Evolutionary conservation across 495 filamentous ascomycete genomes (phyloP), one percentile per base, ranked within the genome.

Genomic region (Tuber calosporum): DNA sequence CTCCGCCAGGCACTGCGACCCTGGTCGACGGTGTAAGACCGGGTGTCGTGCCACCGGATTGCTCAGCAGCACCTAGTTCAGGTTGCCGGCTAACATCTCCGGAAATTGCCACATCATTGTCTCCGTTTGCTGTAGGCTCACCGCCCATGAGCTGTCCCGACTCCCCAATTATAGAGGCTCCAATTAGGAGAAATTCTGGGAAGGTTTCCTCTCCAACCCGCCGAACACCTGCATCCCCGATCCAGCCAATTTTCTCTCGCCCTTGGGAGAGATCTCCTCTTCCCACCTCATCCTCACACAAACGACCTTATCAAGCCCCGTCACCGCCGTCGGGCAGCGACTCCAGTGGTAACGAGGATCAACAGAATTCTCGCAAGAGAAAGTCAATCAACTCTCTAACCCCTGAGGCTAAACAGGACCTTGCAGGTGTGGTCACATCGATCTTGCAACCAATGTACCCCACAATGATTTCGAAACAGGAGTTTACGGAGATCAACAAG

Each of bases 401-500:
- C 20, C 53, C 69, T 17, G 48, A 81, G 40, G 71, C 71, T 42
- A 81, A 81, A 36, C 69, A 62, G 43, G 79, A 73, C 40, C 76
- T 81, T 70, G 67, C 71, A 39, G 71, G 70, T 38, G 74, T 81
- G 67, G 79, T 81, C 37, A 71, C 71, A 15, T 79, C 79, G 38
- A 72, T 71, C 45, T 74, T 81, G 37, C 69, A 70, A 40, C 79
- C 79, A 2, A 58, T 79, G 43, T 81, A 81, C 39, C 79, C 75
- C 30, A 58, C 68, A 42, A 77, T 70, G 41, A 67, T 81, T 43
- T 79, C 75, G 4, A 81, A 81, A 43, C 73, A 81, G 43, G 48
- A 77, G 43, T 81, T 79, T 70, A 81, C 79, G 6, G 72, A 79
- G 69, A 81, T 81, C 72, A 81, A 81, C 43, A 81, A 77, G 40